phyloP scores from a whole-genome alignment of 2,329 filamentous ascomycete species.

The Colletotrichum sp. region DNA sequence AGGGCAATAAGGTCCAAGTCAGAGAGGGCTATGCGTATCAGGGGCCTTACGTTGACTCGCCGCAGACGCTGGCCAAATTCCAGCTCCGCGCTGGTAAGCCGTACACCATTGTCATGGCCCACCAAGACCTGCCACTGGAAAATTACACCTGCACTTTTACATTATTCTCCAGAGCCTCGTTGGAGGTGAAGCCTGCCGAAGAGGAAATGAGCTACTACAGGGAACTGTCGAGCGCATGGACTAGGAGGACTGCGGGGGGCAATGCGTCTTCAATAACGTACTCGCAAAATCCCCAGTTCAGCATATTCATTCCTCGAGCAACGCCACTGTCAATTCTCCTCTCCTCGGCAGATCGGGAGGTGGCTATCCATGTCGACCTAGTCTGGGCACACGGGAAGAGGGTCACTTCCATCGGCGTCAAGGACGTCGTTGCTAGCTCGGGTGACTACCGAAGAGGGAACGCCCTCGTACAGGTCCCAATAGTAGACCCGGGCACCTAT shows the following conservation, averaged over 20 bases:
- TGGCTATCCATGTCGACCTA: conserved; percentile 85
- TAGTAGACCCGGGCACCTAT: conserved; percentile 76
- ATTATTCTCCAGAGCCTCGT: conserved; percentile 71
- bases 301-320: conserved; percentile 60
- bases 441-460: conserved; percentile 88
- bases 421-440: conserved; percentile 82
- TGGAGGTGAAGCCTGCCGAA: conserved; percentile 66
- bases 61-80: conserved; percentile 85
- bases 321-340: conserved; percentile 77
- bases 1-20: conserved; percentile 75
- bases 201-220: conserved; percentile 63
- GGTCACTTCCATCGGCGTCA: conserved; percentile 70
- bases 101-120: conserved; percentile 73
- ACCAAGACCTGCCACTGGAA: conserved; percentile 76
- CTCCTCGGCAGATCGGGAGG: conserved; percentile 67
- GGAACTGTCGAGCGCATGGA: conserved; percentile 75
- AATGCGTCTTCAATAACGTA: conserved; percentile 80
- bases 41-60: conserved; percentile 91
- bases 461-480: conserved; percentile 67
- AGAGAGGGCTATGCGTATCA: conserved; percentile 74
- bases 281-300: conserved; percentile 87
- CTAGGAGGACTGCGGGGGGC: conserved; percentile 79
- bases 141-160: conserved; percentile 88
- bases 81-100: conserved; percentile 39
- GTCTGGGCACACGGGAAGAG: conserved; percentile 79